Evolutionary conservation across 2,329 filamentous ascomycete genomes (phyloP), one percentile per base, ranked within the genome.

Genomic region (Zarea fungicola): DNA sequence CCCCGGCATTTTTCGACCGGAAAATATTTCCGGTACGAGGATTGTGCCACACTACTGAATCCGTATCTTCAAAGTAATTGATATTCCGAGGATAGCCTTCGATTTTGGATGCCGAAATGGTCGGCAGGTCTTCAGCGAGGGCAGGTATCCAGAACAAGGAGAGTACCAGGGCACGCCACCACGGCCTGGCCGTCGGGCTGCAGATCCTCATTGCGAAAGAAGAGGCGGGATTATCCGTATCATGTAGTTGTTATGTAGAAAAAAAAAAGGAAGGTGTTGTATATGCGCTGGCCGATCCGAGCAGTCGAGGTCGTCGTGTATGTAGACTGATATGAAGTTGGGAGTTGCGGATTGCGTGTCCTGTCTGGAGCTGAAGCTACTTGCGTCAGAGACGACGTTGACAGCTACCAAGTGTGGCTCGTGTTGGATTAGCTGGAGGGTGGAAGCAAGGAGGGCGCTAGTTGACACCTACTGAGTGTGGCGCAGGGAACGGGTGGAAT

Each of bases 1-100:
- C 79, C 56, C 93, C 95, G 32, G 87, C 90, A 70, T 97, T 82
- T 40, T 76, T 75, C 37, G 92, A 95, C 52, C 88, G 84, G 66
- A 84, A 90, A 44, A 95, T 75, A 54, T 81, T 81, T 52, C 77
- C 75, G 34, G 77, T 76, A 13, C 75, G 66, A 42, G 72, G 62
- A 63, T 95, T 87, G 59, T 85, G 83, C 62, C 89, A 83, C 39
- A 97, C 69, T 51, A 95, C 75, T 44, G 86, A 80, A 64, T 96
- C 85, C 56, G 88, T 91, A 65, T 92, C 88, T 61, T 93, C 85
- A 63, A 99, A 97, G 70, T 96, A 99, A 69, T 87, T 86, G 56
- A 96, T 72, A 63, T 83, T 83, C 47, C 70, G 64, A 1, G 89
- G 87, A 47, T 75, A 68, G 59, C 83, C 74, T 37, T 85, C 73